Percentiles rank a stretch among this genome's conserved stretches.
phyloP scores from a whole-genome alignment of 2,329 filamentous ascomycete species.

The Trichophyton schoenleinii region DNA sequence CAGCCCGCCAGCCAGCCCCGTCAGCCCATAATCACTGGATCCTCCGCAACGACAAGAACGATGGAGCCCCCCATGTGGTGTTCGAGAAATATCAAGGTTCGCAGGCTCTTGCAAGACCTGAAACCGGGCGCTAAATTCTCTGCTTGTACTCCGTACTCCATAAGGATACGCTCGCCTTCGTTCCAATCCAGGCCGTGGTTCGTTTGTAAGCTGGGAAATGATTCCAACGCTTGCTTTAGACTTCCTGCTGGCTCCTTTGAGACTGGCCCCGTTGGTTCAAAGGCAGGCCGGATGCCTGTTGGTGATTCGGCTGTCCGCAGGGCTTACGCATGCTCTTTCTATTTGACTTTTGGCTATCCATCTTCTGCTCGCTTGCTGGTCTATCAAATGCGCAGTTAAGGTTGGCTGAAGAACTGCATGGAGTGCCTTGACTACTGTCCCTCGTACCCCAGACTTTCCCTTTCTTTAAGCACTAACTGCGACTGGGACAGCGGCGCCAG shows the following conservation, averaged over 20 bases:
- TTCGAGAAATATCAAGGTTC: neutral
- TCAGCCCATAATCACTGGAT: too few relatives aligned
- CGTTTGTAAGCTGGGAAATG: neutral
- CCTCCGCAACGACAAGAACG: neutral
- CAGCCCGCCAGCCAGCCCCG: neutral
- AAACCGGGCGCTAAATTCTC: neutral
- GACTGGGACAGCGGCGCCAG: neutral
- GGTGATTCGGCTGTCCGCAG: neutral
- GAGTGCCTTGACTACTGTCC: neutral
- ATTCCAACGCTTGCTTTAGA: neutral
- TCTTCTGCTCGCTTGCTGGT: neutral
- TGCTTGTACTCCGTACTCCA: neutral
- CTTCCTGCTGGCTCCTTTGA: neutral
- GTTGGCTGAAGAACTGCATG: constrained; percentile 4
- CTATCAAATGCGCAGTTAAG: neutral
- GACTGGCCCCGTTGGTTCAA: neutral
- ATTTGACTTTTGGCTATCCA: neutral
- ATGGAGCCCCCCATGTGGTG: neutral
- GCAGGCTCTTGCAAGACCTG: neutral
- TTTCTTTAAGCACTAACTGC: neutral
- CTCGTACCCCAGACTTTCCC: neutral
- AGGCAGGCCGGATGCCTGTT: neutral
- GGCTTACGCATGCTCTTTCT: constrained; percentile 1
- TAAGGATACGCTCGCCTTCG: neutral
- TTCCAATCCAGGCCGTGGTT: neutral